Evolutionary conservation across 2,329 filamentous ascomycete genomes (phyloP), one percentile per base, ranked within the genome.

Genomic region (Lachnellula willkommii): DNA sequence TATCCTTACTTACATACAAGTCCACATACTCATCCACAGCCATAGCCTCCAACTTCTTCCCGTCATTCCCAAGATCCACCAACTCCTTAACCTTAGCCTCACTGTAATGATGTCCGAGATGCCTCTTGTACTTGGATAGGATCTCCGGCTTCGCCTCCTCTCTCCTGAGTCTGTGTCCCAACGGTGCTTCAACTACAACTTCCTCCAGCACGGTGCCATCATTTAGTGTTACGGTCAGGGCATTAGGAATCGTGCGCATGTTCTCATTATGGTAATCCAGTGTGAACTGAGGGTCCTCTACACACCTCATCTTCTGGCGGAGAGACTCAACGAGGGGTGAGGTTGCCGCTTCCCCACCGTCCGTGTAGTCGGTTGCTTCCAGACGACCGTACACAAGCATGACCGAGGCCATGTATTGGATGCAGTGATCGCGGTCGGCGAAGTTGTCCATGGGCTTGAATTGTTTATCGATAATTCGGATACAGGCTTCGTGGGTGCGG

Each of bases 361-460:
- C 94, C 47, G 85, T 85, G 80, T 99, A 99, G 78, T 99, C 94
- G 63, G 82, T 89, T 50, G 94, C 93, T 67, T 92, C 89, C 61
- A 99, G 88, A 64, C 94, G 91, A 73, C 94, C 90, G 75, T 93
- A 97, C 65, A 88, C 87, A 65, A 99, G 87, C 91, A 97, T 97
- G 69, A 90, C 91, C 62, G 92, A 80, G 71, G 90, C 89, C 94
- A 99, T 99, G 84, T 99, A 99, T 79, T 97, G 94, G 66, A 99
- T 93, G 78, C 94, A 99, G 83, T 99, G 94, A 76, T 99, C 94
- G 70, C 94, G 91, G 77, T 99, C 94, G 70, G 94, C 94, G 71
- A 97, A 99, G 85, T 99, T 99, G 80, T 96, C 92, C 90, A 99
- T 95, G 67, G 92, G 87, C 83, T 96, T 97, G 83, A 96, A 95